These are phyloP conservation scores for Apophysomyces sp. DNA, from an alignment of 371 early-diverging fungal genomes.

Conservation along the genomic window DNA sequence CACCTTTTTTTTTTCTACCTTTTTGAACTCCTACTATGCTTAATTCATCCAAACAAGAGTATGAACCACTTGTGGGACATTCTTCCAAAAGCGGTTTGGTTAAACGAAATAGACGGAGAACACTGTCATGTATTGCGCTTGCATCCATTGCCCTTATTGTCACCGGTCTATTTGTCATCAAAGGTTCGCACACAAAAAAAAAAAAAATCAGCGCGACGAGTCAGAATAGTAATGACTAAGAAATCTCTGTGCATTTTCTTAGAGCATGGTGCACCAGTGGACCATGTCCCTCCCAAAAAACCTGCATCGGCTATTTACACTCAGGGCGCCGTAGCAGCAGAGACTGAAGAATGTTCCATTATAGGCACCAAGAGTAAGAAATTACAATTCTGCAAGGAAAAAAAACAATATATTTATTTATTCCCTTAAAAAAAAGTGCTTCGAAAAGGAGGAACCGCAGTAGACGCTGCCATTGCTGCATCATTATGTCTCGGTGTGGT, in stretches of 20 bases:
- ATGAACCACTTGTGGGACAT: background rate
- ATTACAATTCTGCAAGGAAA: background rate
- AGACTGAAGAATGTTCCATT: slow-evolving; percentile 77
- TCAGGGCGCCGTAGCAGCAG: slow-evolving; percentile 86
- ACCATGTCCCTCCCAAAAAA: background rate
- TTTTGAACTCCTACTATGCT: background rate
- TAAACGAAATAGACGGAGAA: background rate
- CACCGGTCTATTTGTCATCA: background rate
- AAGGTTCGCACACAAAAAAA: no score
- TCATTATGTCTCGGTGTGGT: slow-evolving; percentile 93
- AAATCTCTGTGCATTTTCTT: background rate
- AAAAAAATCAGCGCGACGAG: no score
- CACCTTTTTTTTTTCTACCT: no score
- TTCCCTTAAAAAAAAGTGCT: slow-evolving; percentile 69
- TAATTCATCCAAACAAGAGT: background rate
- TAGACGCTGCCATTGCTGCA: slow-evolving; percentile 96
- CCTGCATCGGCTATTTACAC: background rate
- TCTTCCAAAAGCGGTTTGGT: background rate
- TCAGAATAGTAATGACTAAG: no score
- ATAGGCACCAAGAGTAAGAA: slow-evolving; percentile 77
- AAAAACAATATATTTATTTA: background rate
- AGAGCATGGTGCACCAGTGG: background rate
- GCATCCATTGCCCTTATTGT: background rate
- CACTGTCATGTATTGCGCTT: background rate
- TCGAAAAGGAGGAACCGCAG: slow-evolving; percentile 92